A percentile compares a stretch with the other conserved stretches of the same genome.
These are phyloP conservation scores for Breviolum minutum DNA, from an alignment of 73 alveolate species.

Conservation along the genomic window DNA sequence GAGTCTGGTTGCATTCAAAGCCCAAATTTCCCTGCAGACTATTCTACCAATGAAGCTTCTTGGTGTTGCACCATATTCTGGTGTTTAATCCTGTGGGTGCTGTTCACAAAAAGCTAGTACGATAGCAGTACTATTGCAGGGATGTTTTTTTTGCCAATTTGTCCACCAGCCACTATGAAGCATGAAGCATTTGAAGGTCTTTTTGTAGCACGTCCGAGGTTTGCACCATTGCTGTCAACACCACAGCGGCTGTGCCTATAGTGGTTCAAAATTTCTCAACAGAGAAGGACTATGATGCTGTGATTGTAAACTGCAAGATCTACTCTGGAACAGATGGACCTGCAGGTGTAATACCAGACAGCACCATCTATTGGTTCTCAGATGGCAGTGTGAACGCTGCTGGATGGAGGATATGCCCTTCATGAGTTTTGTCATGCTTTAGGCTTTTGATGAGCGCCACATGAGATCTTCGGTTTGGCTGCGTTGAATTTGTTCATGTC, in stretches of 20 bases:
- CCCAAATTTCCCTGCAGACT: conserved; percentile 63
- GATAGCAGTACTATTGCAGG: too few relatives aligned
- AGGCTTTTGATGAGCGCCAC: neutral
- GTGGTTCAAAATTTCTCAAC: conserved; percentile 32
- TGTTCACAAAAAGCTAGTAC: too few relatives aligned
- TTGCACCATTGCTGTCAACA: conserved; percentile 69
- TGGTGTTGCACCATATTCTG: neutral
- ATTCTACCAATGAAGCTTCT: conserved; percentile 7
- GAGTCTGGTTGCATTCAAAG: conserved; percentile 47
- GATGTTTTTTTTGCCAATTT: too few relatives aligned
- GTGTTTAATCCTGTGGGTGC: neutral
- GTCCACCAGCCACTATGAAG: too few relatives aligned
- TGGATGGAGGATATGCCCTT: conserved; percentile 81
- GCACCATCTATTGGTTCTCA: conserved; percentile 61
- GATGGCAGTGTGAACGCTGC: conserved; percentile 25
- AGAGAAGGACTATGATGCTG: conserved; percentile 40
- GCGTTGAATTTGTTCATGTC: neutral
- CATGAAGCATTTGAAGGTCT: neutral
- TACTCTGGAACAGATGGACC: conserved; percentile 65
- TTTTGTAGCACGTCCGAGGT: neutral
- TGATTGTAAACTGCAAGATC: conserved; percentile 54
- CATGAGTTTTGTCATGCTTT: neutral
- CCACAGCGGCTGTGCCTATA: conserved; percentile 69
- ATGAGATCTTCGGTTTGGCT: neutral
- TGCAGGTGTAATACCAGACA: conserved; percentile 64